A percentile compares a stretch with the other conserved stretches of the same genome.
Evolutionary conservation across 495 filamentous ascomycete genomes (phyloP).

Genomic region (Neurospora sp.): DNA sequence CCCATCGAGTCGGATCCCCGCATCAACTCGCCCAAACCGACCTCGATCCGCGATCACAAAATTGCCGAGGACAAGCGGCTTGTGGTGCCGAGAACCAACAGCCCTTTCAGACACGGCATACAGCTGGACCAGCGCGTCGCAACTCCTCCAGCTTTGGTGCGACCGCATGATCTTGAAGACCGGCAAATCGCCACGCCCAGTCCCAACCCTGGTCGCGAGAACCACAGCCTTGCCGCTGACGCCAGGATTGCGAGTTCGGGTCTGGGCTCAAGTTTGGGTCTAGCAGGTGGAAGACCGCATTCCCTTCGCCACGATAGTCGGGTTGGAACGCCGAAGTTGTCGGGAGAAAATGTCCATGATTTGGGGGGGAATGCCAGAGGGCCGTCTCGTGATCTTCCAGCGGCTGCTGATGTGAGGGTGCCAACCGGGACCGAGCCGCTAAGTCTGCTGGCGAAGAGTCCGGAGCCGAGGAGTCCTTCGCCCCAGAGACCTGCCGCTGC

Average conservation of each 20-base stretch:
- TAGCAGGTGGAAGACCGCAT: background rate
- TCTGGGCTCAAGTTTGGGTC: background rate
- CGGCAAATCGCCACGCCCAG: slow-evolving; percentile 5
- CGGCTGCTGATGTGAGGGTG: background rate
- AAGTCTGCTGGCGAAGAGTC: background rate
- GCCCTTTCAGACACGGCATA: slow-evolving; percentile 4
- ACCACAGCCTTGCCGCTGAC: slow-evolving; percentile 10
- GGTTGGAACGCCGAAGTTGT: background rate
- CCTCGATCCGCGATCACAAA: slow-evolving; percentile 2
- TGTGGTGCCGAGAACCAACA: background rate
- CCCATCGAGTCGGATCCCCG: slow-evolving; percentile 6
- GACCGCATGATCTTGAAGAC: slow-evolving; percentile 8
- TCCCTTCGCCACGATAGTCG: background rate
- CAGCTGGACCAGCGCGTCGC: slow-evolving; percentile 8
- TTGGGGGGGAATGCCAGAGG: background rate
- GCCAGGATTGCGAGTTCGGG: slow-evolving; percentile 3
- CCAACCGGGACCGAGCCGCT: background rate
- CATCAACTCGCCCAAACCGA: slow-evolving; percentile 1
- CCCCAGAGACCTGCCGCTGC: background rate
- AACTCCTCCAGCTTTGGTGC: slow-evolving; percentile 5
- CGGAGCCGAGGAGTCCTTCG: background rate
- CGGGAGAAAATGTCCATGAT: background rate
- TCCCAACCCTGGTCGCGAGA: slow-evolving; percentile 4
- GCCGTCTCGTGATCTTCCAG: background rate
- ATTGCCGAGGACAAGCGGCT: slow-evolving; percentile 9